These are phyloP conservation scores for Citrus trifoliata DNA, from an alignment of 345 rosid genomes.

Conservation along the genomic window DNA sequence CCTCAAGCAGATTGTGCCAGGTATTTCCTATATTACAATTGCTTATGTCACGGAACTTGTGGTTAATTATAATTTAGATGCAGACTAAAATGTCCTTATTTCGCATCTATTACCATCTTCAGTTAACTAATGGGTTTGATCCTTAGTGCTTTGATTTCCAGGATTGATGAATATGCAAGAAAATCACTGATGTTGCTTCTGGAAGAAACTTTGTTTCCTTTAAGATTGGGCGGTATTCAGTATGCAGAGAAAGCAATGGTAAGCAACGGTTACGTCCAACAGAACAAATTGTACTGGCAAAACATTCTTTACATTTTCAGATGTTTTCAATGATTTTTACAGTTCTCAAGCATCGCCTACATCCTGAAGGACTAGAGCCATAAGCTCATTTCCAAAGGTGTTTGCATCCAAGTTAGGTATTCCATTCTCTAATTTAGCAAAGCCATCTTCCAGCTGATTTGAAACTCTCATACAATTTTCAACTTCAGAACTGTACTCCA, in stretches of 20 bases:
- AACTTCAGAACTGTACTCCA: background rate
- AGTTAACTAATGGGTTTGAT: background rate
- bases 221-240: background rate
- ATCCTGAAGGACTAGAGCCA: background rate
- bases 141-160: background rate
- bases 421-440: background rate
- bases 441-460: background rate
- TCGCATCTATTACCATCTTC: background rate
- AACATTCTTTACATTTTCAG: background rate
- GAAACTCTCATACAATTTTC: background rate
- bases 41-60: background rate
- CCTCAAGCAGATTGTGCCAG: background rate
- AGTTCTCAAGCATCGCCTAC: background rate
- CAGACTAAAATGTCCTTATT: background rate
- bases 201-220: background rate
- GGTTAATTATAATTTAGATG: background rate
- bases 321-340: background rate
- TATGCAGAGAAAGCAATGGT: background rate
- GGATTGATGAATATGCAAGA: background rate
- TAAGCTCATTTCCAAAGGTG: background rate
- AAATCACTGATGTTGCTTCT: background rate
- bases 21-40: background rate
- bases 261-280: background rate
- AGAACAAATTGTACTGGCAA: background rate
- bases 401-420: background rate